Evolutionary conservation across 108 stramenopile species (phyloP), one percentile per base, ranked within the genome.

Genomic region (Conticribra guillardii): DNA sequence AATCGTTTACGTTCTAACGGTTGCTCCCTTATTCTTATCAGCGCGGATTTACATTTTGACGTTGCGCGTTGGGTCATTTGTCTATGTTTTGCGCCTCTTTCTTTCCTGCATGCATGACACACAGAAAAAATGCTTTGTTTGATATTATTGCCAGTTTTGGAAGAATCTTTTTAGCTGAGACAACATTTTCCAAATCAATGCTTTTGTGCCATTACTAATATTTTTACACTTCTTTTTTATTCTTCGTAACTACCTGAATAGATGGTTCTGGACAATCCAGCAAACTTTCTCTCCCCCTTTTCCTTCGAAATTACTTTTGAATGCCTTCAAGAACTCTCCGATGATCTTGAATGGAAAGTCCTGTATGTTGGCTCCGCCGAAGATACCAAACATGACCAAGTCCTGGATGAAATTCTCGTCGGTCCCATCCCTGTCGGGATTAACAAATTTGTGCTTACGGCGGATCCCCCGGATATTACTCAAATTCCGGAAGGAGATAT

Each of bases 301-400:
- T 89, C 95, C 76, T 99, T 99, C 74, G 97, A 99, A 83, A 96
- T 99, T 53, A 99, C 97, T 14, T 99, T 99, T 74, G 99, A 99
- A 80, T 98, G 97, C 73, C 73, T 96, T 16, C 89, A 93, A 82
- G 93, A 74, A 24, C 73, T 79, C 34, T 22, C 60, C 29, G 87
- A 76, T 77, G 92, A 94, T 56, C 79, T 94, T 60, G 93, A 99
- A 90, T 99, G 98, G 99, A 95, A 96, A 82, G 96, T 99, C 7
- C 82, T 96, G 28, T 99, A 99, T 82, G 99, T 99, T 9, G 98
- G 98, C 1, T 88, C 84, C 28, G 97, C 98, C 23, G 96, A 98
- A 60, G 93, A 96, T 61, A 81, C 85, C 4, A 71, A 68, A 14
- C 74, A 82, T 27, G 99, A 99, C 80, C 97, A 98, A 81, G 84